Evolutionary conservation across 139 green algal species (phyloP), one percentile per base, ranked within the genome.

Genomic region (Chlorella sp.): DNA sequence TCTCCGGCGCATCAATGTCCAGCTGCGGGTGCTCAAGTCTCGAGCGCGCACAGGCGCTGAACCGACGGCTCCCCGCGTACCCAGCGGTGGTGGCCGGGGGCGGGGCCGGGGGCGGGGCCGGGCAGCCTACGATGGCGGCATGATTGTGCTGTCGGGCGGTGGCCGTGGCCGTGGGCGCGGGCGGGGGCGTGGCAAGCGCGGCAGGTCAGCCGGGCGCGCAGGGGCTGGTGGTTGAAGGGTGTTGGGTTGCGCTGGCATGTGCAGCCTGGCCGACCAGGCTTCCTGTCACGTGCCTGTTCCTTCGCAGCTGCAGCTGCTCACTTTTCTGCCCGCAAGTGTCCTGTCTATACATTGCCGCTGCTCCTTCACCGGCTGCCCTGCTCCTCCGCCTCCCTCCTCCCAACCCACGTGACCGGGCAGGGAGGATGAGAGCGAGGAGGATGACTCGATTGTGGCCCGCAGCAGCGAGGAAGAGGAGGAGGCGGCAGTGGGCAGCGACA

Each of bases 391-490:
- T 2, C 32, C 56, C 74, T 51, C 1, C 57, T 30, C 32, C 17
- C 74, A 20, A 32, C 7, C 34, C 34, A 15, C 21, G n/a, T n/a
- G n/a, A n/a, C 17, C 38, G 23, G 76, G 21, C 80, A 78, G 47
- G 47, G 62, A 79, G 69, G 79, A 85, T 34, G 80, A 85, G 80
- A 56, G 38, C 25, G 64, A 80, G 15, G 64, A 79, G 13, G 39
- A 85, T 28, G 71, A 80, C 36, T 79, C 70, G 0, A 80, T 75
- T 72, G 74, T 82, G 41, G 81, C 80, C 39, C 51, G 69, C 44
- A 86, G 72, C 73, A 67, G 30, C 21, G 81, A 82, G n/a, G 81
- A 82, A 18, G 81, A 86, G 64, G 81, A 82, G 28, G 76, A 60
- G 38, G 47, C 13, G 30, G 74, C 2, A 7, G 32, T n/a, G 7